These are phyloP conservation scores for Phtheirospermum japonicum DNA, from an alignment of 257 asterid genomes.

Conservation along the genomic window DNA sequence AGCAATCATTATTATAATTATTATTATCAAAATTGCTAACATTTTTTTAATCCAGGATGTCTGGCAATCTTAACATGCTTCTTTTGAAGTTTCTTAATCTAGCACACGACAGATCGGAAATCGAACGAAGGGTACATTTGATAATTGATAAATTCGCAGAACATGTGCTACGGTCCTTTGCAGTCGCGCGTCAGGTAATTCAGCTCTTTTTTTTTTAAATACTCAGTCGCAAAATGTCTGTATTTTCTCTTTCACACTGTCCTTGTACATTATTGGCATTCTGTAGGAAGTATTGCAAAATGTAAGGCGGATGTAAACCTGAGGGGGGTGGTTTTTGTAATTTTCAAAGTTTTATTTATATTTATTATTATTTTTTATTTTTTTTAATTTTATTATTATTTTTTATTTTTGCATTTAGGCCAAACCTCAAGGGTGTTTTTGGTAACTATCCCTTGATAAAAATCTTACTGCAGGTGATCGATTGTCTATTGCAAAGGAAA, in stretches of 20 bases:
- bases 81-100: conserved; percentile 31
- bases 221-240: background rate
- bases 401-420: too few relatives aligned
- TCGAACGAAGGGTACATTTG: conserved; percentile 33
- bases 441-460: conserved; percentile 38
- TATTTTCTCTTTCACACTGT: background rate
- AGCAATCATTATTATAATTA: too few relatives aligned
- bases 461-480: conserved; percentile 34
- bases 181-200: conserved; percentile 33
- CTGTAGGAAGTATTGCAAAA: conserved; percentile 27
- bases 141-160: too few relatives aligned
- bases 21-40: too few relatives aligned
- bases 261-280: background rate
- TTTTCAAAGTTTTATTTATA: too few relatives aligned
- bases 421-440: conserved; percentile 32
- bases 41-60: background rate
- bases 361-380: conserved; percentile 35
- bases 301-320: conserved; percentile 30
- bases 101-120: conserved; percentile 28
- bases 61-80: conserved; percentile 14
- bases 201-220: background rate
- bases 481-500: conserved; percentile 46
- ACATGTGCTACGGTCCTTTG: conserved; percentile 39
- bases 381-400: conserved; percentile 37
- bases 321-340: conserved; percentile 35